A percentile compares a stretch with the other conserved stretches of the same genome.
These are phyloP conservation scores for Coprinopsis sp. DNA, from an alignment of 768 basidiomycete species.

Conservation along the genomic window DNA sequence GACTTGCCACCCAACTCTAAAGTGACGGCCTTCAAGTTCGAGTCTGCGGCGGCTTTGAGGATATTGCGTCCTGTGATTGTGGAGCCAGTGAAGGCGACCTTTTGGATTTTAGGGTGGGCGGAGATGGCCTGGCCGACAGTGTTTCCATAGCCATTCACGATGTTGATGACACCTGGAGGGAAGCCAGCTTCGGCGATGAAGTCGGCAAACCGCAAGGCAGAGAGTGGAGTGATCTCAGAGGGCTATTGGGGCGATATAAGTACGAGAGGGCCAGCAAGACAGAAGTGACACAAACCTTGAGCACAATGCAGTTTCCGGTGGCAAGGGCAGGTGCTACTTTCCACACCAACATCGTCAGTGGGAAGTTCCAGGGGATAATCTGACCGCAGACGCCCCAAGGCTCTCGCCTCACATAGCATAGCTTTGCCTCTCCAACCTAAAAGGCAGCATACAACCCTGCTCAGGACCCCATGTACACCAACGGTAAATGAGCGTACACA, in stretches of 20 bases:
- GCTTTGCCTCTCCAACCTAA: constrained; percentile 49
- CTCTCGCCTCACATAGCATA: constrained; percentile 67
- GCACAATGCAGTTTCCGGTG: constrained; percentile 64
- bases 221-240: constrained; percentile 69
- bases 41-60: constrained; percentile 64
- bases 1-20: constrained; percentile 72
- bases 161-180: constrained; percentile 71
- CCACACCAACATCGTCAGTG: constrained; percentile 52
- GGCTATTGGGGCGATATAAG: constrained; percentile 37
- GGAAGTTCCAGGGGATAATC: constrained; percentile 65
- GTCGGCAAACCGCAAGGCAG: constrained; percentile 47
- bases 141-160: constrained; percentile 58
- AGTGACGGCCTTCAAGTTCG: constrained; percentile 72
- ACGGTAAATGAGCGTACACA: constrained; percentile 62
- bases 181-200: constrained; percentile 68
- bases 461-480: constrained; percentile 43
- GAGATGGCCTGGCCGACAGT: constrained; percentile 66
- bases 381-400: constrained; percentile 52
- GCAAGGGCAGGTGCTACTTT: constrained; percentile 76
- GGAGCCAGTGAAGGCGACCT: constrained; percentile 77
- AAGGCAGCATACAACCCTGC: background rate
- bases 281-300: constrained; percentile 40
- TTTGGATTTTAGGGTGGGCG: constrained; percentile 59
- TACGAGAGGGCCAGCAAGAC: background rate
- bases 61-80: constrained; percentile 68